Evolutionary conservation across 2,329 filamentous ascomycete species (phyloP), one percentile per base, ranked within the genome.

Genomic region (Colletotrichum sp.): DNA sequence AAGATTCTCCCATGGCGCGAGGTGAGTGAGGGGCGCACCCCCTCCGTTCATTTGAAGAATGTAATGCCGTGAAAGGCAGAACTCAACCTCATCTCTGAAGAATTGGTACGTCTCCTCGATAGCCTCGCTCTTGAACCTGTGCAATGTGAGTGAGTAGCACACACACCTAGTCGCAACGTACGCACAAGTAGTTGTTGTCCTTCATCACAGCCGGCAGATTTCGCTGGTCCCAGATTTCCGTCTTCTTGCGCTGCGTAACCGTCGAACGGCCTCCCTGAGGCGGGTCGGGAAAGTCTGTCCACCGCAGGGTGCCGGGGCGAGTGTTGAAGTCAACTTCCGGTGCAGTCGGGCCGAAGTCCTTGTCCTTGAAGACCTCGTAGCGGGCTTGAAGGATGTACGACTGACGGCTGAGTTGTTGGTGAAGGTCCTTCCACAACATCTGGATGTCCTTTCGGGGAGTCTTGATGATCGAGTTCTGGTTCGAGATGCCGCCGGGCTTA

Each of bases 261-360:
- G 72, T 63, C 13, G 88, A 85, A n/a, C 86, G 84, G 15, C 85
- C 85, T 21, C 18, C 18, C 28, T 85, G 85, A 2, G 87, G 84
- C 18, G 91, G 91, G 76, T 93, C 92, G 2, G 92, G 92, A 60
- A 93, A 86, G 78, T 93, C 92, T 8, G 85, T 88, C 90, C 91
- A 93, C 60, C 89, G 85, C 73, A 93, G 81, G 5, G 88, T 87
- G 21, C 90, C 90, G 0, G 84, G 84, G 1, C 83, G 81, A 8
- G 83, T 79, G 75, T 90, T 87, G 55, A 89, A 85, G 52, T 89
- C 85, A 72, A 81, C 79, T 44, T 75, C 75, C 4, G 82, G 75
- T 1, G 81, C 76, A 3, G 81, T 80, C 13, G 81, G 81, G 24
- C 87, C 87, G 79, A 92, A 88, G 76, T 90, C 87, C 6, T 82